Conservation (phyloP, 2,329 filamentous ascomycete genomes). For the Botrytis pseudocinerea region DNA sequence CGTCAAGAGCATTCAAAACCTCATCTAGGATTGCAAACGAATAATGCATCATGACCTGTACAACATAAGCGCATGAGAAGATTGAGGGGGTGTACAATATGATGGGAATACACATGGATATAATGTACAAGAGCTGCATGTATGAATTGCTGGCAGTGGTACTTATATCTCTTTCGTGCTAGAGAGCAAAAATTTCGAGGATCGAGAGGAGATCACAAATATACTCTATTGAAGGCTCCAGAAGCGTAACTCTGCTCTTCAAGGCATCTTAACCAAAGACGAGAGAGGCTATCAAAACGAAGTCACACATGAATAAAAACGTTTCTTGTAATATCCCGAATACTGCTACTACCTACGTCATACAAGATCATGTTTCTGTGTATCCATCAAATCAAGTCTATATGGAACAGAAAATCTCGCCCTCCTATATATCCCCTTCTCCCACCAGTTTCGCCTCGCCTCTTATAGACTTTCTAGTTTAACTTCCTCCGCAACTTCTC, state of each 20-base stretch:
- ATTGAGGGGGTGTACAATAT: not conserved
- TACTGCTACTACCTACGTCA: not conserved
- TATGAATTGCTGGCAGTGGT: not conserved
- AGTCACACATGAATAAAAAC: not conserved
- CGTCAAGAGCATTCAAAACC: slow-evolving; percentile 54
- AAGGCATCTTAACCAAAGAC: not conserved
- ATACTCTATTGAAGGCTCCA: not conserved
- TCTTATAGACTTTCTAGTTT: not conserved
- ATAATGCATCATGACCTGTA: slow-evolving; percentile 20
- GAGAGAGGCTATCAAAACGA: not conserved
- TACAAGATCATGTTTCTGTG: not conserved
- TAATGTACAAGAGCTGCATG: slow-evolving; percentile 1
- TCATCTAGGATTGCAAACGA: slow-evolving; percentile 44
- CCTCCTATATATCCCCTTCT: not conserved
- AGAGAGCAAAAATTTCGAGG: not conserved
- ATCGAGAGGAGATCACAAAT: not conserved
- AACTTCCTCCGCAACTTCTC: not conserved
- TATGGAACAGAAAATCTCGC: not conserved
- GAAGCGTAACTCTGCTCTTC: not conserved
- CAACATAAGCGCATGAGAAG: slow-evolving; percentile 16
- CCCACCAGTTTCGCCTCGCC: not conserved
- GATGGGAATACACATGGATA: not conserved
- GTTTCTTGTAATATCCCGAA: not conserved
- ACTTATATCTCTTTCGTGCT: not conserved
- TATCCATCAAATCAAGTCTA: not conserved